Evolutionary conservation across 2,329 filamentous ascomycete species (phyloP).

Genomic region (Sclerotinia nivalis): DNA sequence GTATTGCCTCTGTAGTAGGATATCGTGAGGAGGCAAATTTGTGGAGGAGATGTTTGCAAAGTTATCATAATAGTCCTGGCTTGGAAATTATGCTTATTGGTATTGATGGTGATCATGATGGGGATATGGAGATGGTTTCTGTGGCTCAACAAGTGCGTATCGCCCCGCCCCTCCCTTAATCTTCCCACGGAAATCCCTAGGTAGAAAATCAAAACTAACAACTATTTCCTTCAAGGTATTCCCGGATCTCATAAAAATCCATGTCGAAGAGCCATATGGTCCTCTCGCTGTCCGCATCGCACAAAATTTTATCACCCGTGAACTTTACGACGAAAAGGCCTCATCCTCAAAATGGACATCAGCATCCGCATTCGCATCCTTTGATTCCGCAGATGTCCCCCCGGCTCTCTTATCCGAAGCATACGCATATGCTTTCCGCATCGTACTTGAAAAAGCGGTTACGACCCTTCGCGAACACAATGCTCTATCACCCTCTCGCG

Average conservation of each 20-base stretch:
- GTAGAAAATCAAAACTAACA: conserved; percentile 7
- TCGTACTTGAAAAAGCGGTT: conserved; percentile 26
- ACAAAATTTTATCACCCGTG: conserved; percentile 26
- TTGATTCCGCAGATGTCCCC: conserved; percentile 20
- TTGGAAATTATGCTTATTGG: conserved; percentile 28
- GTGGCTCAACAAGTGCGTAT: conserved; percentile 27
- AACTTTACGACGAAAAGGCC: conserved; percentile 22
- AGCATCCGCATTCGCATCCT: background rate
- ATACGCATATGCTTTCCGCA: conserved; percentile 25
- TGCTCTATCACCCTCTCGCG: conserved; percentile 11
- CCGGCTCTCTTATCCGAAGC: conserved; percentile 25
- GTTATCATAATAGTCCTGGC: conserved; percentile 26
- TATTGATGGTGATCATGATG: conserved; percentile 29
- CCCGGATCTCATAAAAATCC: conserved; percentile 27
- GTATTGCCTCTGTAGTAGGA: conserved; percentile 29
- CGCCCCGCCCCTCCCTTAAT: background rate
- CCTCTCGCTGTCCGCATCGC: conserved; percentile 27
- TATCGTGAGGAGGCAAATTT: conserved; percentile 28
- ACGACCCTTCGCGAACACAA: conserved; percentile 24
- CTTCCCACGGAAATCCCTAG: background rate
- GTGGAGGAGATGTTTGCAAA: conserved; percentile 28
- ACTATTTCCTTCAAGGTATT: conserved; percentile 22
- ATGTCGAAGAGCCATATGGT: conserved; percentile 28
- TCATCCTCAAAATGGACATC: conserved; percentile 16
- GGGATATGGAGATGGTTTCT: conserved; percentile 30